Base-by-base conservation (phyloP, 192 early-diverging fungal species). In the Coemansia furcata region DNA sequence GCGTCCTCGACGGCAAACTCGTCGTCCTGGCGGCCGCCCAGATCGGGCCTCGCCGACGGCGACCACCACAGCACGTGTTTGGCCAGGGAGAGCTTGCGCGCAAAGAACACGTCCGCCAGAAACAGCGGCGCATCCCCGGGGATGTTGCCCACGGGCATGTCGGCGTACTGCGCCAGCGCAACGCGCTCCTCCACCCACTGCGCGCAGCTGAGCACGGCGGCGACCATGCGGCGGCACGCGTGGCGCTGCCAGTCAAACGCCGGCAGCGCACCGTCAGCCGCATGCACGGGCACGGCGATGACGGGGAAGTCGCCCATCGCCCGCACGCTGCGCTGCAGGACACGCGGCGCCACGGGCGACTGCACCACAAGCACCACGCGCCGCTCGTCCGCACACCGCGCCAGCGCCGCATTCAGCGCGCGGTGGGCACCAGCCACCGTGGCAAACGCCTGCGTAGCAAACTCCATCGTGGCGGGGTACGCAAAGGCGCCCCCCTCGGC, bases 51-150 rank as follows among this genome's bases (percentile, higher is more conserved):
- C 37, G 80, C 84, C 4, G 87, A 87, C 1, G 88, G 74, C 43
- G 95, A 97, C 85, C 89, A 96, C 98, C 98, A 99, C 33, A 97
- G 69, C 1, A 99, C 69, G 77, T 92, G 89, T 55, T 94, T 92
- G 26, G 87, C 83, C n/a, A 86, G 77, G 15, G 83, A 75, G 63
- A 99, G 78, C n/a, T 86, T 83, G 47, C 95, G 84, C 0, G 95
- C 93, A 74, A 97, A 90, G 15, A 89, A 85, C 9, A 99, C 67
- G 72, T 99, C 98, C 0, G 92, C 83, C 33, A 94, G 71, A 52
- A 92, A 96, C 19, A 97, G 55, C 32, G 90, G 84, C 15, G 91
- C 89, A 64, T 98, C 95, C 47, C 83, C 67, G 1, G 85, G 83
- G 63, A 99, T 86, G 73, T 99, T 99, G 67, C 96, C 93, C 15